Evolutionary conservation across 306 rosid species (phyloP).

Genomic region (Astragalus membranaceus): DNA sequence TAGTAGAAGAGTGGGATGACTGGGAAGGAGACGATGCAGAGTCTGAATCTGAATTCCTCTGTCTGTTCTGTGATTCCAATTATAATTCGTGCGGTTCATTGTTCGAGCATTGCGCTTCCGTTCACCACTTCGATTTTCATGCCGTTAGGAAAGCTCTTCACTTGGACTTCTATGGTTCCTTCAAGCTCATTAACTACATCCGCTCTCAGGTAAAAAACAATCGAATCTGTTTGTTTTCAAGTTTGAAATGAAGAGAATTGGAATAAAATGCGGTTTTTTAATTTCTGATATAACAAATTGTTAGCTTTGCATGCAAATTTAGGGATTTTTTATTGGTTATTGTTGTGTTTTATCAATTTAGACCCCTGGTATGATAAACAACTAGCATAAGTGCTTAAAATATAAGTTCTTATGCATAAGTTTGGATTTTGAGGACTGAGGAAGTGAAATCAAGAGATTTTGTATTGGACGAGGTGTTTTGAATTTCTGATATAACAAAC

Average conservation of each 20-base stretch:
- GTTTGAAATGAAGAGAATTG: background rate
- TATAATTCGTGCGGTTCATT: conserved; percentile 33
- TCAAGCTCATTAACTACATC: conserved; percentile 74
- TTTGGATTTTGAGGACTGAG: background rate
- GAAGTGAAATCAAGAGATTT: background rate
- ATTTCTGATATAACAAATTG: too few species aligned
- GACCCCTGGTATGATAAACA: too few species aligned
- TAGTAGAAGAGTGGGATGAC: conserved; percentile 44
- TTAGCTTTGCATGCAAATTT: too few species aligned
- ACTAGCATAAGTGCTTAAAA: too few species aligned
- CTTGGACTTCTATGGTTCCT: conserved; percentile 69
- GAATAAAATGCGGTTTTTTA: too few species aligned
- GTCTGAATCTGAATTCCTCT: conserved; percentile 31
- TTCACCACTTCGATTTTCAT: conserved; percentile 64
- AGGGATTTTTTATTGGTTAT: too few species aligned
- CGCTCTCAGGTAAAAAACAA: conserved; percentile 46
- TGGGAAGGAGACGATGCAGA: conserved; percentile 55
- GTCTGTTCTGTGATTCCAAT: conserved; percentile 68
- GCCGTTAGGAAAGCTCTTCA: conserved; percentile 27
- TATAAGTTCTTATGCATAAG: too few species aligned
- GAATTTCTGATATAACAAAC: background rate
- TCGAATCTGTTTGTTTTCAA: background rate
- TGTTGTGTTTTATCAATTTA: too few species aligned
- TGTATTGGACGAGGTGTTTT: background rate
- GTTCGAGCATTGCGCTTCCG: conserved; percentile 52